Evolutionary conservation across 257 asterid genomes (phyloP), one percentile per base, ranked within the genome.

Genomic region (Cordia subcordata): DNA sequence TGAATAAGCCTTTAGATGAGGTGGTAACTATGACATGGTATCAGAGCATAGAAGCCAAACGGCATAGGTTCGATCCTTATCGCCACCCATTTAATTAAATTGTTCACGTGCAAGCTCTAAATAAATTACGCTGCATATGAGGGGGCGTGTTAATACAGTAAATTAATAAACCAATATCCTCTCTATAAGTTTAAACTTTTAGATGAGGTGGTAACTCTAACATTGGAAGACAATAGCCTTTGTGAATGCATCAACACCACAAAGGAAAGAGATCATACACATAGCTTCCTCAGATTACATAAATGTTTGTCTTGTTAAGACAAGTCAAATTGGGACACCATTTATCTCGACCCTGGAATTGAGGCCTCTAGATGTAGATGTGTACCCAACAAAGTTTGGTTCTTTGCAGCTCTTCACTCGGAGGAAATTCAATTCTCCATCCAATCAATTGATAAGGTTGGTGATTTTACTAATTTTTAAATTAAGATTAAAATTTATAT

Each of bases 271-370:
- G 67, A 70, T 76, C 47, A 57, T 79, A 33, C 80, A 70, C 46
- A 56, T 53, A 5, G 60, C 70, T 0, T 53, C 57, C 1, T 69
- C 82, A 8, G 67, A 73, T 57, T 70, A 66, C 53, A 15, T 71
- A 57, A 19, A 73, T 8, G 57, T 73, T 8, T 79, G 82, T 51
- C 65, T 79, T 1, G 76, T 76, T 35, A 62, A 80, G 35, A 64
- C 44, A 0, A 74, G 58, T 8, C 6, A 0, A 8, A n/a, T n/a
- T n/a, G 82, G 81, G 1, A 62, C 67, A 5, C 85, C 85, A 33
- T 70, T 72, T 56, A 68, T 79, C n/a, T 79, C 84, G 0, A 49
- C 72, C 11, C 10, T 79, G 9, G 81, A 79, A 55, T 10, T 79
- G 42, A 63, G 81, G 38, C 61, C 51, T 5, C 17, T 79, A 53